These are phyloP conservation scores for Cutaneotrichosporon dermatis DNA, from an alignment of 1,284 basidiomycete species.

Conservation along the genomic window DNA sequence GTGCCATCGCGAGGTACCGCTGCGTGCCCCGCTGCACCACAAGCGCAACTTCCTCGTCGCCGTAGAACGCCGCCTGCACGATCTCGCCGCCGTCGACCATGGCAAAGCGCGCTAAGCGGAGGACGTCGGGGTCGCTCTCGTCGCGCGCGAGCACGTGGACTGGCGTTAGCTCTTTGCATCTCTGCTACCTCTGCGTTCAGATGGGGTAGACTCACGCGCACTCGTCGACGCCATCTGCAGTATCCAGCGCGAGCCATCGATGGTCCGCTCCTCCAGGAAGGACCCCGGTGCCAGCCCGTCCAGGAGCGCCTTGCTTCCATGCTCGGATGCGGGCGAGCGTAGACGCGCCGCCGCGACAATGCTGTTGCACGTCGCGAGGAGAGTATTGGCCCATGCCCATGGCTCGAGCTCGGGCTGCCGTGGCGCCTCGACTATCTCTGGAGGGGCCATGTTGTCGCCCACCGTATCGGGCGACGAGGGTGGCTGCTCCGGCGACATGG, in stretches of 20 bases:
- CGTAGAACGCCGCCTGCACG: slow-evolving; percentile 32
- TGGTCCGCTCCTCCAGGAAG: neutral
- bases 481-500: neutral
- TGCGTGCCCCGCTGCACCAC: slow-evolving; percentile 19
- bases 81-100: neutral
- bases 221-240: neutral
- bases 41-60: slow-evolving; percentile 37
- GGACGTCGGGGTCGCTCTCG: neutral
- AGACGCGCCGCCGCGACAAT: neutral
- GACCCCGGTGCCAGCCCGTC: neutral
- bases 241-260: slow-evolving; percentile 9
- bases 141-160: slow-evolving; percentile 2
- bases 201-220: neutral
- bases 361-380: slow-evolving; percentile 6
- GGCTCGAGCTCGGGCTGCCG: slow-evolving; percentile 12
- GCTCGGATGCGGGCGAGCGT: neutral
- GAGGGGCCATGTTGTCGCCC: neutral
- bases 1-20: slow-evolving; percentile 18
- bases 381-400: slow-evolving; percentile 19
- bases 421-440: neutral
- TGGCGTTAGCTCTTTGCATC: neutral
- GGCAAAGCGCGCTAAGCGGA: neutral
- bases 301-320: neutral
- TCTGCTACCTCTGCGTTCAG: neutral
- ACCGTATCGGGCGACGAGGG: slow-evolving; percentile 13